Conservation (phyloP, 441 rosid genomes). For the Omphalea diandra region DNA sequence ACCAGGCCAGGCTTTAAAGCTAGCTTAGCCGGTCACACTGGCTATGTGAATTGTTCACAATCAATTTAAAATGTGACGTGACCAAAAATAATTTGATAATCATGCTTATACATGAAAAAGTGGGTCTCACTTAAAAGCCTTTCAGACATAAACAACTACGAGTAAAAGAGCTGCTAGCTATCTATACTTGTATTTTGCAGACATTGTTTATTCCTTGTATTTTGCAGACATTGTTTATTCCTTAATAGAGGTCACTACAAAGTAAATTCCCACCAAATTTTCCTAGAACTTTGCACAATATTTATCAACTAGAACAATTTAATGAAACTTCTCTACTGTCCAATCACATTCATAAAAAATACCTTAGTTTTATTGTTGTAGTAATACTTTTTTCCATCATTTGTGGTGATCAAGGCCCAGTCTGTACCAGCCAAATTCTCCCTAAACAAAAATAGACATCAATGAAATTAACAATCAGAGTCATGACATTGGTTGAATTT, state of each 20-base stretch:
- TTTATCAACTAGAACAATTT: background rate
- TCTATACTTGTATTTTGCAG: no score
- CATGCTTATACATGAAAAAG: background rate
- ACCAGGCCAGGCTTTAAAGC: background rate
- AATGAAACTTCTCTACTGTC: no score
- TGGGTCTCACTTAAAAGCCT: no score
- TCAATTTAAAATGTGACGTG: background rate
- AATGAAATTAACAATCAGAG: constrained; percentile 2
- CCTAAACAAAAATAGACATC: constrained; percentile 43
- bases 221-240: background rate
- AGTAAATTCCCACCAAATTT: background rate
- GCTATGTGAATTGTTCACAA: background rate
- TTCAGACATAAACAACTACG: background rate
- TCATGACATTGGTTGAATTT: background rate
- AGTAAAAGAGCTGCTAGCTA: no score
- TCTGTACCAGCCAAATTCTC: constrained; percentile 81
- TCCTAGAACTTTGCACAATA: background rate
- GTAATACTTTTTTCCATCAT: constrained; percentile 91
- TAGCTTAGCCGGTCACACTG: background rate
- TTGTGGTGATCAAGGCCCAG: constrained; percentile 87
- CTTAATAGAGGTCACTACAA: background rate
- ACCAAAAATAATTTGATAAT: background rate
- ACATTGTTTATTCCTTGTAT: background rate
- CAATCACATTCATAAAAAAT: constrained; percentile 9
- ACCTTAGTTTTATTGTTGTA: constrained; percentile 93